A percentile compares a stretch with the other conserved stretches of the same genome.
These are phyloP conservation scores for Seminavis robusta DNA, from an alignment of 108 stramenopile genomes.

Conservation along the genomic window DNA sequence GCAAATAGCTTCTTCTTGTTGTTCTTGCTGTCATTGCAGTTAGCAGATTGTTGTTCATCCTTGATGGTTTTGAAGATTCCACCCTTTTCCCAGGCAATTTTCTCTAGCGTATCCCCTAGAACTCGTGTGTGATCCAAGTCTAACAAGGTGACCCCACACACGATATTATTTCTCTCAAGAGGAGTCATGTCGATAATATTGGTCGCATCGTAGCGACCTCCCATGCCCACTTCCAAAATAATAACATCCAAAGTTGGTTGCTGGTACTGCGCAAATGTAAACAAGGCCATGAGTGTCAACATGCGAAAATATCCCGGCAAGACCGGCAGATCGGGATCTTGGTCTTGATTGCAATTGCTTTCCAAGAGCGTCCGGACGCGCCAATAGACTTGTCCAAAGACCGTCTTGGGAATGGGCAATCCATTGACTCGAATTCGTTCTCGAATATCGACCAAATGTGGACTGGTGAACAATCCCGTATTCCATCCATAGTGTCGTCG, in stretches of 20 bases:
- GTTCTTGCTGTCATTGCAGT: neutral
- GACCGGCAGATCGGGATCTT: constrained; percentile 31
- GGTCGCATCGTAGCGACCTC: constrained; percentile 94
- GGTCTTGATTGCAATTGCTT: neutral
- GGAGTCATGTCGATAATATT: constrained; percentile 66
- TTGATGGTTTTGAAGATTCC: constrained; percentile 79
- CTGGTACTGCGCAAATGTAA: constrained; percentile 47
- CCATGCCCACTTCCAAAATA: constrained; percentile 92
- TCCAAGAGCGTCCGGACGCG: constrained; percentile 46
- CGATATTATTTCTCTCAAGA: constrained; percentile 4
- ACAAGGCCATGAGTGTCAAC: constrained; percentile 80
- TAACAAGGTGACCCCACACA: constrained; percentile 21
- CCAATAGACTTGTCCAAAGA: constrained; percentile 76
- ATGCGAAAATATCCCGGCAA: constrained; percentile 90
- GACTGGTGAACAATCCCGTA: constrained; percentile 89
- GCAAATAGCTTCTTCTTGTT: constrained; percentile 8
- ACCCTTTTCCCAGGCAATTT: constrained; percentile 95
- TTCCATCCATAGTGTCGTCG: constrained; percentile 43
- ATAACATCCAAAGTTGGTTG: constrained; percentile 69
- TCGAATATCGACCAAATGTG: constrained; percentile 82
- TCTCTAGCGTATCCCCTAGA: constrained; percentile 77
- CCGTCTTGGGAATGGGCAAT: constrained; percentile 52
- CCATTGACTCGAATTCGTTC: constrained; percentile 90
- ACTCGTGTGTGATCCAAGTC: constrained; percentile 89
- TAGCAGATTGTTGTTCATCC: neutral